Percentiles rank a stretch among this genome's conserved stretches.
Evolutionary conservation across 192 early-diverging fungal genomes (phyloP).

Genomic region (Lobulomyces angularis): DNA sequence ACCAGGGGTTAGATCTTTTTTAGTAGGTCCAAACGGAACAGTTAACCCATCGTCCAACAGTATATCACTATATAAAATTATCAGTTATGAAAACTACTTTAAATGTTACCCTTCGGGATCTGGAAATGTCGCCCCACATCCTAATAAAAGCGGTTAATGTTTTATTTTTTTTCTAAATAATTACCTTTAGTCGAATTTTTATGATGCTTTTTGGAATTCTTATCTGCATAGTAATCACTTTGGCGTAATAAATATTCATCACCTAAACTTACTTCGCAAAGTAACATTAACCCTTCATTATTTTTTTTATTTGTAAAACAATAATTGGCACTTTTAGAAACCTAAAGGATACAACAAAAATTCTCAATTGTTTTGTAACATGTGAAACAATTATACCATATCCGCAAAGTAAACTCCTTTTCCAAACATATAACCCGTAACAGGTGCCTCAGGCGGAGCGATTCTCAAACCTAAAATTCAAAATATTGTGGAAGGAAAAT

Average conservation of each 20-base stretch:
- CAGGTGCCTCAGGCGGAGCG: slow-evolving; percentile 61
- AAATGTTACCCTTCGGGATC: slow-evolving; percentile 30
- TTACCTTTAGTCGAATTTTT: slow-evolving; percentile 55
- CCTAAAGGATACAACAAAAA: slow-evolving; percentile 4
- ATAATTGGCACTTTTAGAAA: slow-evolving; percentile 62
- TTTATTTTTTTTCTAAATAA: no score
- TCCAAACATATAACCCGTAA: slow-evolving; percentile 61
- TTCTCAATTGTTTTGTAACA: background rate
- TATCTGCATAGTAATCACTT: slow-evolving; percentile 42
- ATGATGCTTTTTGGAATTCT: slow-evolving; percentile 12
- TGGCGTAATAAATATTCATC: slow-evolving; percentile 18
- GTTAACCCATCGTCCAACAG: slow-evolving; percentile 29
- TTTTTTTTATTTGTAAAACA: slow-evolving; percentile 24
- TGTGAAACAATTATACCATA: slow-evolving; percentile 25
- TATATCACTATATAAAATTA: slow-evolving; percentile 5
- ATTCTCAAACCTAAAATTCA: slow-evolving; percentile 29
- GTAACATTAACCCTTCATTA: slow-evolving; percentile 45
- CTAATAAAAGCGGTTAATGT: no score
- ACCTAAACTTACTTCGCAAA: slow-evolving; percentile 72
- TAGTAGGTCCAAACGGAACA: slow-evolving; percentile 32
- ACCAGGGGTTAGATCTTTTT: background rate
- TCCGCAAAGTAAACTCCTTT: slow-evolving; percentile 79
- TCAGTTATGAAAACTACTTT: slow-evolving; percentile 10
- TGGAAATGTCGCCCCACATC: slow-evolving; percentile 44
- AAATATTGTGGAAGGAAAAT: no score